These are phyloP conservation scores for Cladorrhinum sp. DNA, from an alignment of 2,329 filamentous ascomycete species.

Conservation along the genomic window DNA sequence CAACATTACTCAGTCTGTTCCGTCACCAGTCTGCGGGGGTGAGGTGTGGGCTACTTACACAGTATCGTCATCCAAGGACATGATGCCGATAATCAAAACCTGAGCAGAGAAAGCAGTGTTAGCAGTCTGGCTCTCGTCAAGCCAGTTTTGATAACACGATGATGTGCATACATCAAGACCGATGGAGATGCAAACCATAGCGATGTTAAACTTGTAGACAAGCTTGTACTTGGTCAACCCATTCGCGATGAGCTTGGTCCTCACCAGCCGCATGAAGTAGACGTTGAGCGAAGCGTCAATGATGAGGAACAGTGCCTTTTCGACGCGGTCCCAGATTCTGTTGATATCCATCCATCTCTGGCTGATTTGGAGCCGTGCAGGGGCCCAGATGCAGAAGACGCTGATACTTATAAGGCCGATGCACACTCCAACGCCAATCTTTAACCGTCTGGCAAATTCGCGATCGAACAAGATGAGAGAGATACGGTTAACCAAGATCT, in stretches of 20 bases:
- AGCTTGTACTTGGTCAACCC: constrained; percentile 46
- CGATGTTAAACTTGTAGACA: constrained; percentile 44
- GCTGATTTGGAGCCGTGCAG: constrained; percentile 42
- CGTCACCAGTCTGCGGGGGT: background rate
- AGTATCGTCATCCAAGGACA: constrained; percentile 45
- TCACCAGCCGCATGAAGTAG: constrained; percentile 46
- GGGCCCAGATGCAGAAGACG: constrained; percentile 51
- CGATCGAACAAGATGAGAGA: constrained; percentile 42
- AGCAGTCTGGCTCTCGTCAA: background rate
- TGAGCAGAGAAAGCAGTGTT: background rate
- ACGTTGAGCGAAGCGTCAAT: constrained; percentile 44
- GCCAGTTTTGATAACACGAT: background rate
- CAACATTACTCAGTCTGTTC: background rate
- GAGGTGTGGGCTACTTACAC: constrained; percentile 31
- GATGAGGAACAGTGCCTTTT: constrained; percentile 45
- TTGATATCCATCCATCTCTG: constrained; percentile 41
- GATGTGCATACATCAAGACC: constrained; percentile 37
- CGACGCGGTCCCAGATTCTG: constrained; percentile 47
- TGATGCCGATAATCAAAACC: constrained; percentile 40
- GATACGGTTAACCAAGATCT: constrained; percentile 51
- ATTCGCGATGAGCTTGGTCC: constrained; percentile 42
- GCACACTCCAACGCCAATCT: constrained; percentile 38
- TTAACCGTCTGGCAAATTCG: constrained; percentile 35
- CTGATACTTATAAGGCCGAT: constrained; percentile 47
- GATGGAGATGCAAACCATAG: constrained; percentile 44